Percentiles rank a stretch among this genome's conserved stretches.
These are phyloP conservation scores for Phaeoacremonium minimum DNA, from an alignment of 2,329 filamentous ascomycete genomes.

Conservation along the genomic window DNA sequence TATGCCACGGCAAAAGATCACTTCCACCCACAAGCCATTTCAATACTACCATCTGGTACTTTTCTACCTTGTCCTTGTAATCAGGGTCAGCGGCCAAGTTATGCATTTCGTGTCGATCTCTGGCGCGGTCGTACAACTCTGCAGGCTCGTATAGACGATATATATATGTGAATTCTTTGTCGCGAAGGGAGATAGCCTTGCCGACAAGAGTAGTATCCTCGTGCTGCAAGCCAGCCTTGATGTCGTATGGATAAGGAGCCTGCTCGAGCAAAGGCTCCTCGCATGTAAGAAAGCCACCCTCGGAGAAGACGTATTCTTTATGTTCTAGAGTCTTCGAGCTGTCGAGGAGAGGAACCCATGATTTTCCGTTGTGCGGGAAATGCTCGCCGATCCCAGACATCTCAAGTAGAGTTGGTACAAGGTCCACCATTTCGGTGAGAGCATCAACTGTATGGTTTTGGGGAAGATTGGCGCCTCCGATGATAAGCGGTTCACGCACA, in stretches of 20 bases:
- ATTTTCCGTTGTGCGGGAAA: conserved; percentile 33
- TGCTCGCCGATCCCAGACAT: conserved; percentile 28
- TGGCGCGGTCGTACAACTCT: conserved; percentile 33
- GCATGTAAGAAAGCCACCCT: conserved; percentile 36
- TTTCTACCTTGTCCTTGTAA: conserved; percentile 14
- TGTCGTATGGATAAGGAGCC: conserved; percentile 37
- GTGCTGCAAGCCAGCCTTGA: conserved; percentile 39
- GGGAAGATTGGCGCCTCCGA: conserved; percentile 34
- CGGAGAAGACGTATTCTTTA: conserved; percentile 35
- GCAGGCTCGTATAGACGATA: conserved; percentile 39
- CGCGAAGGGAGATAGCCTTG: conserved; percentile 31
- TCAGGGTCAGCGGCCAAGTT: conserved; percentile 27
- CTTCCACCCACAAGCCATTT: conserved; percentile 29
- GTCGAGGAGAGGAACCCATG: conserved; percentile 23
- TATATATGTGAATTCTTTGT: conserved; percentile 33
- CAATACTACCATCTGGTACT: conserved; percentile 25
- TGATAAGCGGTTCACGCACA: conserved; percentile 37
- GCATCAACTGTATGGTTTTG: conserved; percentile 21
- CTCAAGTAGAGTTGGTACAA: conserved; percentile 37
- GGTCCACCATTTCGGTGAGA: conserved; percentile 39
- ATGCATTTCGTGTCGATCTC: conserved; percentile 31
- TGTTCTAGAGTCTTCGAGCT: conserved; percentile 24
- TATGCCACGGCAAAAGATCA: conserved; percentile 31
- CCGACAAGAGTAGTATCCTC: conserved; percentile 36
- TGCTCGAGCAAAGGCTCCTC: conserved; percentile 42